phyloP scores from a whole-genome alignment of 2,329 filamentous ascomycete genomes.

The Thielaviopsis populi region DNA sequence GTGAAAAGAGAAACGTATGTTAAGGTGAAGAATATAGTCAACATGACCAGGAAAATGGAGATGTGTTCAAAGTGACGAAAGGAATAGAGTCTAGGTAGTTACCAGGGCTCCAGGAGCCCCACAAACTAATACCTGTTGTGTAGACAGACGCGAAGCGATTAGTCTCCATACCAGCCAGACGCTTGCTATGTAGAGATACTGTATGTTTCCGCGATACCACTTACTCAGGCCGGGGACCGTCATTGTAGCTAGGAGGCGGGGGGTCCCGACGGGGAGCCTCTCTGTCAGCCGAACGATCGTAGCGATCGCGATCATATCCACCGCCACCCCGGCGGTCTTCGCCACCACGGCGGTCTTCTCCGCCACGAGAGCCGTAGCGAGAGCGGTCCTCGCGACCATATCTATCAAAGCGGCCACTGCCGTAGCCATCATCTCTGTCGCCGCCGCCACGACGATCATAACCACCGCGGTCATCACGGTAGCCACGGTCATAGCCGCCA shows the following conservation, averaged over 20 bases:
- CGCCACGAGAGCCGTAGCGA: constrained; percentile 24
- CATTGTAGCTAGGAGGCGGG: constrained; percentile 27
- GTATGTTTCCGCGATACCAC: constrained; percentile 18
- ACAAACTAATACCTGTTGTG: constrained; percentile 12
- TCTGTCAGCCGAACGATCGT: constrained; percentile 32
- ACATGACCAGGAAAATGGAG: not conserved
- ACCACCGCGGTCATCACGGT: constrained; percentile 24
- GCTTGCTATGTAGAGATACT: constrained; percentile 9
- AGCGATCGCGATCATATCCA: constrained; percentile 35
- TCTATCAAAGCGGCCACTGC: constrained; percentile 22
- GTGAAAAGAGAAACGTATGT: constrained; percentile 5
- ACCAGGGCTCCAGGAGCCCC: not conserved
- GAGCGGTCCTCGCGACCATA: constrained; percentile 25
- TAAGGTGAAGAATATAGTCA: constrained; percentile 4
- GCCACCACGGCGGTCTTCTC: constrained; percentile 22
- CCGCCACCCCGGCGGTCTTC: constrained; percentile 29
- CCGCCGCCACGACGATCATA: constrained; percentile 42
- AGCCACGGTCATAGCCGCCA: constrained; percentile 29
- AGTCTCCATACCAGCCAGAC: constrained; percentile 11
- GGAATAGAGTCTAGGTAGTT: not conserved
- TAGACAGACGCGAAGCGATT: constrained; percentile 11
- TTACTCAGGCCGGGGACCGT: constrained; percentile 29
- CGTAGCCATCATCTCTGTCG: constrained; percentile 27
- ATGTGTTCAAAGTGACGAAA: not conserved
- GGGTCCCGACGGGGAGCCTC: constrained; percentile 29